Conservation (phyloP, 2,329 filamentous ascomycete genomes). For the Diaporthe sp. region DNA sequence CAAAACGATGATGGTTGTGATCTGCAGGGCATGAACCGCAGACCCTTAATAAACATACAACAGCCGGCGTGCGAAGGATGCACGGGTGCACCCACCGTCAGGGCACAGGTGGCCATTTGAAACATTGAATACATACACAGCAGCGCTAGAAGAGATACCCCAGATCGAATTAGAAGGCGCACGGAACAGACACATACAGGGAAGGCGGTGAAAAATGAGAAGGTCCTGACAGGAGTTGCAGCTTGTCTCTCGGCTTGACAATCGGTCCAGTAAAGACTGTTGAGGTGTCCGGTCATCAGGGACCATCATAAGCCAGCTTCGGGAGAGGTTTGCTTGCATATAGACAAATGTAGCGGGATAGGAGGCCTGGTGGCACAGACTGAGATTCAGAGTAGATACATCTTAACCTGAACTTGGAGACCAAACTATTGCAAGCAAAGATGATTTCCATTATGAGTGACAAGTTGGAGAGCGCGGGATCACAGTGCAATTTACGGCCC, state of each 20-base stretch:
- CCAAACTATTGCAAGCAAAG: background rate
- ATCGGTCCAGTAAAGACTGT: background rate
- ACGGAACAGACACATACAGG: background rate
- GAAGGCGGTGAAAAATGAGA: background rate
- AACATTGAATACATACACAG: background rate
- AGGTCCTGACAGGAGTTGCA: background rate
- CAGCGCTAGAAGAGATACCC: conserved; percentile 31
- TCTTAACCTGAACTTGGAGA: background rate
- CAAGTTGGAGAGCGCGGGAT: background rate
- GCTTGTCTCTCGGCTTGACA: background rate
- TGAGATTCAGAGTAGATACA: background rate
- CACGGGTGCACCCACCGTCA: background rate
- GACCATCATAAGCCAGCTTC: background rate
- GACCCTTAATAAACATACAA: background rate
- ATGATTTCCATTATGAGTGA: background rate
- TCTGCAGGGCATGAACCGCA: background rate
- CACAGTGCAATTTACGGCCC: too few relatives aligned
- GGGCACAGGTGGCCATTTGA: background rate
- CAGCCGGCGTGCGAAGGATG: background rate
- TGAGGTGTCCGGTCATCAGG: background rate
- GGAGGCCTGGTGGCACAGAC: background rate
- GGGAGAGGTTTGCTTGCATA: background rate
- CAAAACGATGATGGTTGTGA: background rate
- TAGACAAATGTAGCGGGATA: background rate
- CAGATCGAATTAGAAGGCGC: conserved; percentile 1